A percentile compares a stretch with the other conserved stretches of the same genome.
Evolutionary conservation across 805 yeast species (phyloP).

Genomic region (Ascoidea tarda): DNA sequence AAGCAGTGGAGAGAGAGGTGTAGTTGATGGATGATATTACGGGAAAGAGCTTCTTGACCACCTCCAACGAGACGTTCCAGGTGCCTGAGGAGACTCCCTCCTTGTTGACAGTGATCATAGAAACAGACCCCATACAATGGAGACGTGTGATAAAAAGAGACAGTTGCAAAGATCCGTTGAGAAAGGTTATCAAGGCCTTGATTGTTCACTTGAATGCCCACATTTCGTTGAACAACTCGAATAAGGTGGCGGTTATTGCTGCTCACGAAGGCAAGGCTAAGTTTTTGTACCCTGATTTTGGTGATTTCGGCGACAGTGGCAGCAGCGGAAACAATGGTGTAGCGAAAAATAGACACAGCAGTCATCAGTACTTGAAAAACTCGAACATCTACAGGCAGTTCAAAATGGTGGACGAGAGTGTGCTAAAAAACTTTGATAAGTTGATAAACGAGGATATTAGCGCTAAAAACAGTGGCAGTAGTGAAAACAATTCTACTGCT

Average conservation of each 20-base stretch:
- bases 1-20: no score
- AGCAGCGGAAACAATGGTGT: not conserved
- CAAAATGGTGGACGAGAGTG: conserved; percentile 59
- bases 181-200: conserved; percentile 48
- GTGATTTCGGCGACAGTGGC: conserved; percentile 8
- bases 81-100: conserved; percentile 61
- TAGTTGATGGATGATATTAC: conserved; percentile 50
- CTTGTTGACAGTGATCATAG: conserved; percentile 62
- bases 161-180: conserved; percentile 26
- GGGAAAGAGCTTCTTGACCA: conserved; percentile 33
- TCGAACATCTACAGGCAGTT: conserved; percentile 77
- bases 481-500: conserved; percentile 13
- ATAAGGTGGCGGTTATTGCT: conserved; percentile 70
- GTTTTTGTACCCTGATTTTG: conserved; percentile 47
- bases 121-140: conserved; percentile 49
- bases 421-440: conserved; percentile 41
- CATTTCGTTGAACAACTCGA: conserved; percentile 69
- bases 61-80: conserved; percentile 13
- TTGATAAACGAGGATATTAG: conserved; percentile 20
- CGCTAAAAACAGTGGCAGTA: conserved; percentile 7
- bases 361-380: conserved; percentile 14
- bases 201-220: conserved; percentile 80
- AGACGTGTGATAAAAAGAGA: conserved; percentile 20
- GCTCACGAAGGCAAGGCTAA: conserved; percentile 58
- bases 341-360: conserved; percentile 2